Evolutionary conservation across 805 yeast species (phyloP), one percentile per base, ranked within the genome.

Genomic region (Ogataea pini): DNA sequence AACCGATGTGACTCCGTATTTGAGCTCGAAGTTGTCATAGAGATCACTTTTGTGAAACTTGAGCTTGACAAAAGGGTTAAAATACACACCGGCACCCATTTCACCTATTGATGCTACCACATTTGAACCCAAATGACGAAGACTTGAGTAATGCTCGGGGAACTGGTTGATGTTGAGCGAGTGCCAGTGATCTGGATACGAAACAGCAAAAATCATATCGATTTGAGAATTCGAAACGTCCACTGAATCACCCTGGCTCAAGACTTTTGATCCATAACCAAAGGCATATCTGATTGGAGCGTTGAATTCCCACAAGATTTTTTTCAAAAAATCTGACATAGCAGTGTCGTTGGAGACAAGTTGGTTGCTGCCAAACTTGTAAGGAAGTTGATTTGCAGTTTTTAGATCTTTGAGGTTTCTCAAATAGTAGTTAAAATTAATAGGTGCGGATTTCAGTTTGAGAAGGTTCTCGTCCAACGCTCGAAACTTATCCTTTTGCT

Each of bases 201-300:
- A 76, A 2, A 91, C 97, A 1, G 88, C 89, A 59, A 86, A 82
- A 10, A 92, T 86, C 67, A 94, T 68, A 64, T 94, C 99, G 10
- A 89, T 79, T 65, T 94, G 98, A 0, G 90, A 85, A 22, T 61
- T 59, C 1, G 60, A 48, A 4, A 49, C 36, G 29, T 76, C 75
- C 10, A 65, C 62, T 9, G 63, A 56, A 3, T 61, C 47, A 4
- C 82, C 84, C 64, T 92, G 99, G 31, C 80, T 76, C 59, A 94
- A 87, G 1, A 94, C 96, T 4, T 96, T 96, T 7, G 96, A 86
- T 2, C 99, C 99, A 66, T 92, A 92, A 0, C 97, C 99, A 68
- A 92, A 87, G 1, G 96, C 84, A 58, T 80, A 86, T 46, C 81
- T 72, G 12, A 89, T 78, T 0, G 94, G 91, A 1, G 92, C 85